phyloP scores from a whole-genome alignment of 2,329 filamentous ascomycete genomes.

The Corynespora cassiicola region DNA sequence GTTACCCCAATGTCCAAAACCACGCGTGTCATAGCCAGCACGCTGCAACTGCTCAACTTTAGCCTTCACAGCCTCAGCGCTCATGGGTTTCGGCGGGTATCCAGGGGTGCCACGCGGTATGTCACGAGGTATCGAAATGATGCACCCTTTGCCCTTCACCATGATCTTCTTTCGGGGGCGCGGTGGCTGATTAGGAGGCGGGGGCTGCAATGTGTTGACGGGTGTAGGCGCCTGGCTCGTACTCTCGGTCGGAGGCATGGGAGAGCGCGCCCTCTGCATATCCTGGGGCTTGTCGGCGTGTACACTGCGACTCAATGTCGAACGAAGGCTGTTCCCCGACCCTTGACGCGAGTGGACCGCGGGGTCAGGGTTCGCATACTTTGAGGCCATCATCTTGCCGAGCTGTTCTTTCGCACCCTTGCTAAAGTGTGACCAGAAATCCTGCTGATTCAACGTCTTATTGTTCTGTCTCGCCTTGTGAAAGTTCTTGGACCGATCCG shows the following conservation, averaged over 20 bases:
- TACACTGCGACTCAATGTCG: constrained; percentile 20
- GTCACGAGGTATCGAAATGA: constrained; percentile 53
- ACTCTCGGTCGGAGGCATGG: constrained; percentile 25
- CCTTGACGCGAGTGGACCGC: constrained; percentile 37
- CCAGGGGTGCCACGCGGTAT: constrained; percentile 49
- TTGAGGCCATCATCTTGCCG: constrained; percentile 49
- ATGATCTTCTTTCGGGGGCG: constrained; percentile 52
- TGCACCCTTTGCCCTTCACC: constrained; percentile 54
- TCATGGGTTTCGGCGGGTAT: constrained; percentile 52
- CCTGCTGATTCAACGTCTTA: constrained; percentile 57
- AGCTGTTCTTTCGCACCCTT: constrained; percentile 44
- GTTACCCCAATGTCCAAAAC: constrained; percentile 70
- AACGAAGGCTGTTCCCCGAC: constrained; percentile 26
- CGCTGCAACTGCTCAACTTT: constrained; percentile 73
- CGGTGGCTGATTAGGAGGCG: constrained; percentile 32
- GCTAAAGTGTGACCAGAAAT: constrained; percentile 55
- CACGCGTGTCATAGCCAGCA: constrained; percentile 71
- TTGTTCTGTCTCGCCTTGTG: constrained; percentile 53
- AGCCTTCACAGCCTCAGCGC: constrained; percentile 60
- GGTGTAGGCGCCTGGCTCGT: constrained; percentile 18
- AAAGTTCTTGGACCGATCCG: constrained; percentile 29
- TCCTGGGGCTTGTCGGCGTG: constrained; percentile 26
- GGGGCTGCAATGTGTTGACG: constrained; percentile 13
- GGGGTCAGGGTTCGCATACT: constrained; percentile 44
- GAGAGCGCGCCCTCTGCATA: constrained; percentile 19